Percentiles rank a stretch among this genome's conserved stretches.
phyloP scores from a whole-genome alignment of 2,329 filamentous ascomycete species.

The Diaporthe sp. region DNA sequence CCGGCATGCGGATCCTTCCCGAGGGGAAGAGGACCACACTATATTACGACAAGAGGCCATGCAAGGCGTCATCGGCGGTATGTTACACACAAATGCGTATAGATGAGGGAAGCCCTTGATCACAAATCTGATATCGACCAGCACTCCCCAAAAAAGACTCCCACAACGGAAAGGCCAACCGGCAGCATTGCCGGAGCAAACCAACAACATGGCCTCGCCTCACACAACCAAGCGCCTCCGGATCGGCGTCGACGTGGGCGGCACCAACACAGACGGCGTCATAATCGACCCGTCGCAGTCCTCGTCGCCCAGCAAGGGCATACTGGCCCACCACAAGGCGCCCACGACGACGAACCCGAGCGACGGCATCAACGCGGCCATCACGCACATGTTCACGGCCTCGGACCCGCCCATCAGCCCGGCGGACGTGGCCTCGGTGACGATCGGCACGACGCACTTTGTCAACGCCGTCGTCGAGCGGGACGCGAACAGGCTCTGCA shows the following conservation, averaged over 20 bases:
- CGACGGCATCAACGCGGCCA: conserved; percentile 60
- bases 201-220: background rate
- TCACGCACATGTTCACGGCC: conserved; percentile 58
- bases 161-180: background rate
- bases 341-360: conserved; percentile 64
- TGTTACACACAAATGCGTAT: background rate
- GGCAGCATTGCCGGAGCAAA: background rate
- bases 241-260: conserved; percentile 63
- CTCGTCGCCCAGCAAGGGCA: conserved; percentile 55
- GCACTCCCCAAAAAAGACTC: rapidly evolving
- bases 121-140: background rate
- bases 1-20: conserved; percentile 25
- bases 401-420: conserved; percentile 49
- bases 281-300: conserved; percentile 59
- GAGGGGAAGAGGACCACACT: background rate
- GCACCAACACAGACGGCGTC: conserved; percentile 69
- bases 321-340: conserved; percentile 65
- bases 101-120: no score
- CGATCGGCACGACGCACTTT: conserved; percentile 71
- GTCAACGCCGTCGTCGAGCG: conserved; percentile 71
- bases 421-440: conserved; percentile 60
- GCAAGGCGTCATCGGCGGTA: background rate
- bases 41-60: background rate
- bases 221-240: conserved; percentile 48
- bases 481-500: conserved; percentile 61